A percentile compares a stretch with the other conserved stretches of the same genome.
Evolutionary conservation across 345 rosid genomes (phyloP).

Genomic region (Turnera subulata): DNA sequence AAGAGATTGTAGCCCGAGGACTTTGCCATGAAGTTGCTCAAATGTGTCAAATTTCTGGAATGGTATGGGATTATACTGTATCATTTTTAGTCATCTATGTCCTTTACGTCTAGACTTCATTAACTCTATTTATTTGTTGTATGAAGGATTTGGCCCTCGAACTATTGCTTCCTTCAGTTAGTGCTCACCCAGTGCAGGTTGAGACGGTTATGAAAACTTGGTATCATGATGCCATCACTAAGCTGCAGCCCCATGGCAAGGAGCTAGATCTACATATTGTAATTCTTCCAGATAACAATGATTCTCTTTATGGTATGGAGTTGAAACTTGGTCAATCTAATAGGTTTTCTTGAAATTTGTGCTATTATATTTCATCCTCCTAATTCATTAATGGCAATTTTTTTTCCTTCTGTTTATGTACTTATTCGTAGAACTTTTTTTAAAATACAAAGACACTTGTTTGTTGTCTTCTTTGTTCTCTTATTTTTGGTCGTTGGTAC

Average conservation of each 20-base stretch:
- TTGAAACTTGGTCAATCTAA: neutral
- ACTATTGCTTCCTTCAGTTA: slow-evolving; percentile 62
- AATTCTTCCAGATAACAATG: slow-evolving; percentile 93
- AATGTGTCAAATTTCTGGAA: slow-evolving; percentile 89
- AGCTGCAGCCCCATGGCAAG: slow-evolving; percentile 52
- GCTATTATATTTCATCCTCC: no score
- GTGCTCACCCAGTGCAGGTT: slow-evolving; percentile 87
- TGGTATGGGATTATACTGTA: slow-evolving; percentile 47
- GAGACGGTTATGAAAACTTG: slow-evolving; percentile 74
- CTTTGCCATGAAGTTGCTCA: slow-evolving; percentile 92
- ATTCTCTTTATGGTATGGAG: slow-evolving; percentile 83
- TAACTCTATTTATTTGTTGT: slow-evolving; percentile 9
- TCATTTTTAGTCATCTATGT: neutral
- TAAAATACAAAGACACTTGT: no score
- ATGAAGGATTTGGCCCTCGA: slow-evolving; percentile 69
- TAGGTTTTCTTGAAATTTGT: neutral
- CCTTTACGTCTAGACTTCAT: neutral
- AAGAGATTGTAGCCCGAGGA: slow-evolving; percentile 62
- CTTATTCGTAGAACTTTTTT: no score
- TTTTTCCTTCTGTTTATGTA: no score
- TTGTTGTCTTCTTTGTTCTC: no score
- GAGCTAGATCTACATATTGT: slow-evolving; percentile 95
- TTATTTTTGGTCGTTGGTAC: no score
- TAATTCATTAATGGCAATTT: no score
- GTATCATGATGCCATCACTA: slow-evolving; percentile 79